These are phyloP conservation scores for Curvularia spicifera DNA, from an alignment of 2,329 filamentous ascomycete species.

Conservation along the genomic window DNA sequence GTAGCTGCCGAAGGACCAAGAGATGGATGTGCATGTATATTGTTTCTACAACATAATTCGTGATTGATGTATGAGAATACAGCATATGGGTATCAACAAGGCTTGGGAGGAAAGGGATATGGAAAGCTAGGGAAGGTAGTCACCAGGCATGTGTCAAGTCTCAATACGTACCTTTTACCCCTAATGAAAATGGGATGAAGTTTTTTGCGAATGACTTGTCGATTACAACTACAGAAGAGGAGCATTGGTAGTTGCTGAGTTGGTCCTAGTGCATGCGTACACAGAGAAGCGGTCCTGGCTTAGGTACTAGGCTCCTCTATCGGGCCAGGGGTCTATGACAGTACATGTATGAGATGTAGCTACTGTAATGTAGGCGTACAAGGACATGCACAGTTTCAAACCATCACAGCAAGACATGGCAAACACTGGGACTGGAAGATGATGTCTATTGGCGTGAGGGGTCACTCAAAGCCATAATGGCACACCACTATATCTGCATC, in stretches of 20 bases:
- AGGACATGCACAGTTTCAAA: not conserved
- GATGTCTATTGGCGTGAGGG: constrained; percentile 47
- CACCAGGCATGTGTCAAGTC: not conserved
- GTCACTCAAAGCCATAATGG: constrained; percentile 46
- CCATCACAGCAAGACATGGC: constrained; percentile 3
- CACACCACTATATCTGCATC: constrained; percentile 46
- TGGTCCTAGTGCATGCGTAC: not conserved
- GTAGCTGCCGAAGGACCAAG: not conserved
- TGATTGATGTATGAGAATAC: not conserved
- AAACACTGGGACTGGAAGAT: constrained; percentile 32
- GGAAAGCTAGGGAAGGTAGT: not conserved
- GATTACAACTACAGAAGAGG: not conserved
- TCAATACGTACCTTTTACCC: not conserved
- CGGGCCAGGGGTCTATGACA: not conserved
- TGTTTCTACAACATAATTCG: not conserved
- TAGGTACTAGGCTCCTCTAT: not conserved
- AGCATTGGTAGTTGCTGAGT: not conserved
- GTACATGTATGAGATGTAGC: not conserved
- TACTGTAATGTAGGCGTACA: not conserved
- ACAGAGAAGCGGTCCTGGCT: not conserved
- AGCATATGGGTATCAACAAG: no score
- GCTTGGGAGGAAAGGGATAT: no score
- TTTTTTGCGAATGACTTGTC: not conserved
- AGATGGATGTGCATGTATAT: not conserved
- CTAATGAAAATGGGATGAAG: not conserved